These are phyloP conservation scores for Sclerotinia sclerotiorum DNA, from an alignment of 2,329 filamentous ascomycete genomes.

Conservation along the genomic window DNA sequence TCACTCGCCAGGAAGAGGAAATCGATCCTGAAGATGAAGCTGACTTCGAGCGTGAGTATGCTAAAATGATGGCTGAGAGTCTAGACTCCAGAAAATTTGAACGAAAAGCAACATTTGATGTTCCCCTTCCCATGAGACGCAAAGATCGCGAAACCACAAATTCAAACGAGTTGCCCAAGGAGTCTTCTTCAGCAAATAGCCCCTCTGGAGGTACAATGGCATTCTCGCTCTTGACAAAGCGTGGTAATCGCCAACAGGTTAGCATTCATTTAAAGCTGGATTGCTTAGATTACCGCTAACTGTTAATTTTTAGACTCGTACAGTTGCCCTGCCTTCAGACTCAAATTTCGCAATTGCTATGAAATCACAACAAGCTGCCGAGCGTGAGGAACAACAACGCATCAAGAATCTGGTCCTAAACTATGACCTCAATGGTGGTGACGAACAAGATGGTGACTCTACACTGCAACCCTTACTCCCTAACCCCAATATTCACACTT, in stretches of 20 bases:
- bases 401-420: conserved; percentile 98
- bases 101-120: conserved; percentile 89
- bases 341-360: conserved; percentile 95
- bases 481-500: conserved; percentile 53
- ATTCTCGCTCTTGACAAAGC: conserved; percentile 93
- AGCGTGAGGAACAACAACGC: conserved; percentile 93
- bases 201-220: conserved; percentile 71
- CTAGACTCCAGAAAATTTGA: conserved; percentile 95
- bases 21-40: conserved; percentile 92
- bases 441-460: conserved; percentile 74
- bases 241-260: conserved; percentile 91
- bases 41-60: conserved; percentile 96
- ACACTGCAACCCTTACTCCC: conserved; percentile 45
- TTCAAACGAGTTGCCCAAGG: conserved; percentile 44
- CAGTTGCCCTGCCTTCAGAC: conserved; percentile 84
- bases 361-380: conserved; percentile 92
- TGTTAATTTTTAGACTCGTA: conserved; percentile 65
- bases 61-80: conserved; percentile 98
- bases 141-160: conserved; percentile 61
- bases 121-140: conserved; percentile 87
- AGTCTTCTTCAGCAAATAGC: conserved; percentile 40
- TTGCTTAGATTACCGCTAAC: conserved; percentile 24
- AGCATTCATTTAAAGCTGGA: conserved; percentile 26
- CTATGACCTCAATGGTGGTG: conserved; percentile 85
- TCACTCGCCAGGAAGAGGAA: conserved; percentile 86